Base-by-base conservation (phyloP, 257 asterid species). In the Petunia secreta region DNA sequence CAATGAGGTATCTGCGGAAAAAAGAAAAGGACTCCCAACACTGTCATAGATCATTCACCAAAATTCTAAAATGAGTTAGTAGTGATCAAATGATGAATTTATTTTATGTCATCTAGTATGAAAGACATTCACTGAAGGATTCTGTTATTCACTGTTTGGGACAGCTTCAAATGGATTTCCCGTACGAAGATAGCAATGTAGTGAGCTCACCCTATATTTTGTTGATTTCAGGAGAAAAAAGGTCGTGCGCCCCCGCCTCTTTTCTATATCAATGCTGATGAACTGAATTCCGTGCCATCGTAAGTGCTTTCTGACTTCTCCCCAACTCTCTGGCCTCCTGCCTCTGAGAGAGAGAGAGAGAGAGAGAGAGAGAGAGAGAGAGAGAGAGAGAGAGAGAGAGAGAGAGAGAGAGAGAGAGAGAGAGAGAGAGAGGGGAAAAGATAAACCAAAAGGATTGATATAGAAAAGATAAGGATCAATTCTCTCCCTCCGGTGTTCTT, bases 271-370 rank as follows among this genome's bases (percentile, higher is more conserved):
- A 91, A 89, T 73, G 86, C 83, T 7, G 97, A 90, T n/a, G 99
- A 95, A 83, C 91, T 95, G 82, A 88, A 87, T 86, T 80, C 94
- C 52, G 88, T 93, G 89, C 93, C 99, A 81, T 63, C 93, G 98
- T 95, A 86, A 93, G 98, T 86, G 77, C 73, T 62, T 59, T 81
- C 74, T 71, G 37, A 62, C 55, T 84, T 60, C 36, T 68, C 55
- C 13, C 62, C 78, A 34, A 34, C 34, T 6, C 6, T 48, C 34
- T 71, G 34, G 5, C 59, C 43, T 69, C 41, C 43, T 46, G 59
- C 59, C 58, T n/a, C 0, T 25, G 25, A 25, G 25, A 25, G 25
- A 25, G 25, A 25, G 25, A 25, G 25, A 25, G 25, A 25, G 25
- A 25, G 25, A 25, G 25, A 25, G 25, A 25, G 25, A 25, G 25